A percentile compares a stretch with the other conserved stretches of the same genome.
These are phyloP conservation scores for Debaryomyces prosopidis DNA, from an alignment of 805 yeast genomes.

Conservation along the genomic window DNA sequence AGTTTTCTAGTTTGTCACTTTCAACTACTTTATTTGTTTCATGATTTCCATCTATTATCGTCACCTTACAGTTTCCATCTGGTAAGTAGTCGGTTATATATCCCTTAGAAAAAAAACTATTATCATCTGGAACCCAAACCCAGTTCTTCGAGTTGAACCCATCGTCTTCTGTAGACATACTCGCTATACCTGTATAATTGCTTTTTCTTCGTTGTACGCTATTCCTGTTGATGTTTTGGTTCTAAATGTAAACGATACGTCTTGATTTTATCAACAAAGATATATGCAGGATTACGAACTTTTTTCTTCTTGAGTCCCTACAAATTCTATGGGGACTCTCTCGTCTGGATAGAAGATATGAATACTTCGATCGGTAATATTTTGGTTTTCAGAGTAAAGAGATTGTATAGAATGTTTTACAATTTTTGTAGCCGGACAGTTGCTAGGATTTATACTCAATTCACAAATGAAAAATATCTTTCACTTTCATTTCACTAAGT, in stretches of 20 bases:
- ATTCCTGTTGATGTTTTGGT: slow-evolving; percentile 1
- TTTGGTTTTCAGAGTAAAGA: no score
- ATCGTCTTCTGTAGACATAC: slow-evolving; percentile 22
- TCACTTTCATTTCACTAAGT: no score
- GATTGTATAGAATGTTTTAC: no score
- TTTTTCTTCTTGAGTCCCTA: neutral
- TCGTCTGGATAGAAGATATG: no score
- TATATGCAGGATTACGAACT: neutral
- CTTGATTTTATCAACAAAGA: neutral
- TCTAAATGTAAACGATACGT: neutral
- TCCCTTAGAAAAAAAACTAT: slow-evolving; percentile 56
- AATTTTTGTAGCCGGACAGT: no score
- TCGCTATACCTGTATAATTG: neutral
- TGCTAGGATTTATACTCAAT: no score
- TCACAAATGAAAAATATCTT: no score
- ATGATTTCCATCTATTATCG: slow-evolving; percentile 40
- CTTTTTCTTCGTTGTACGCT: neutral
- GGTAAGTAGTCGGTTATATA: slow-evolving; percentile 47
- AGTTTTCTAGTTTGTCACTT: slow-evolving; percentile 51
- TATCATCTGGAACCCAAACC: slow-evolving; percentile 79
- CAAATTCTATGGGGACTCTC: neutral
- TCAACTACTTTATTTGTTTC: slow-evolving; percentile 44
- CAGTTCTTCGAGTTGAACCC: slow-evolving; percentile 50
- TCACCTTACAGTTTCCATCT: slow-evolving; percentile 37
- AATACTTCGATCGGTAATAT: no score